phyloP scores from a whole-genome alignment of 768 basidiomycete species.

The Russula foetens region DNA sequence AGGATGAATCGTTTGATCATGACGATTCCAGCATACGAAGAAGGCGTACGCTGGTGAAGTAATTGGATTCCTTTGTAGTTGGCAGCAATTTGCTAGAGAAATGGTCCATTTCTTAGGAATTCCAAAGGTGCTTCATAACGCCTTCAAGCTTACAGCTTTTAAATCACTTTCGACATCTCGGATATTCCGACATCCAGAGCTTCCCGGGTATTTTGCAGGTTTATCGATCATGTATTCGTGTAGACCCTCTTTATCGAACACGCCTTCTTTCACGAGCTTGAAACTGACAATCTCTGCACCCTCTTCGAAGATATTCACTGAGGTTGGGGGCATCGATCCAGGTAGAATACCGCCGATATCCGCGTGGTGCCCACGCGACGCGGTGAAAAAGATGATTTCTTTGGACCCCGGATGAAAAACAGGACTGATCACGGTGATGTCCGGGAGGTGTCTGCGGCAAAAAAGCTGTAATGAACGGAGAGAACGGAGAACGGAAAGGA shows the following conservation, averaged over 20 bases:
- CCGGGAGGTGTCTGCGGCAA: slow-evolving; percentile 58
- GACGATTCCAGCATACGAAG: slow-evolving; percentile 1
- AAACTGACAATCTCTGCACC: slow-evolving; percentile 88
- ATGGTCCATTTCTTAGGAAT: slow-evolving; percentile 5
- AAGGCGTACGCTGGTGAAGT: slow-evolving; percentile 59
- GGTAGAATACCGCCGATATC: slow-evolving; percentile 91
- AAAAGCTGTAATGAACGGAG: slow-evolving; percentile 11
- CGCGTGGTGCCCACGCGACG: slow-evolving; percentile 89
- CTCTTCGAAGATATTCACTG: slow-evolving; percentile 86
- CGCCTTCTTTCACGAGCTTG: slow-evolving; percentile 79
- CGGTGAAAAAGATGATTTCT: slow-evolving; percentile 88
- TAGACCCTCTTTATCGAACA: slow-evolving; percentile 71
- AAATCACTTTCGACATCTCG: slow-evolving; percentile 88
- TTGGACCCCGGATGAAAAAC: slow-evolving; percentile 61
- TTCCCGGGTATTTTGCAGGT: slow-evolving; percentile 75
- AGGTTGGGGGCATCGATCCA: slow-evolving; percentile 93
- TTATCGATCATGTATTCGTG: slow-evolving; percentile 74
- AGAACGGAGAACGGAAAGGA: slow-evolving; percentile 20
- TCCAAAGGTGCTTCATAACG: not conserved
- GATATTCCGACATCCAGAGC: slow-evolving; percentile 81
- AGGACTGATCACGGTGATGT: slow-evolving; percentile 91
- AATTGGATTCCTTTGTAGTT: slow-evolving; percentile 89
- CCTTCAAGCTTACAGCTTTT: slow-evolving; percentile 59
- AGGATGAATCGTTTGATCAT: slow-evolving; percentile 3
- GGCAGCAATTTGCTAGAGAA: slow-evolving; percentile 77